These are phyloP conservation scores for Aspergillus biplanus DNA, from an alignment of 495 filamentous ascomycete species.

Conservation along the genomic window DNA sequence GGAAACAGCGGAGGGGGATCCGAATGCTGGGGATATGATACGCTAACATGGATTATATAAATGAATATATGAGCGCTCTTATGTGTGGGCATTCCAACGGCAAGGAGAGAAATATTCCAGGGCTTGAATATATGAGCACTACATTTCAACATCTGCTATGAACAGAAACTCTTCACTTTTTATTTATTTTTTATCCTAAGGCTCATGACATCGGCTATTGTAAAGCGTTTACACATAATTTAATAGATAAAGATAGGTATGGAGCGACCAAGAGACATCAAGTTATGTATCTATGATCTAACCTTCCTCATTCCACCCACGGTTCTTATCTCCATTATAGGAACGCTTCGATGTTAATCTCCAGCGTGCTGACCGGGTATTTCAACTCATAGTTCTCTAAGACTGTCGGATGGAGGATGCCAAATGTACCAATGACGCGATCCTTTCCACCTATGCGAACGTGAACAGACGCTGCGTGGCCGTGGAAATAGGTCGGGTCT, in stretches of 20 bases:
- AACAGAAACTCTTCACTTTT: constrained; percentile 6
- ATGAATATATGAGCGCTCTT: too few relatives aligned
- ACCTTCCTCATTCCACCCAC: constrained; percentile 2
- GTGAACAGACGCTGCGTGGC: constrained; percentile 84
- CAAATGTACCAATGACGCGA: constrained; percentile 79
- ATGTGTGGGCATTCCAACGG: too few relatives aligned
- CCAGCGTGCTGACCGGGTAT: constrained; percentile 93
- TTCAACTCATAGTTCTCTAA: constrained; percentile 91
- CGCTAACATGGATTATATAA: too few relatives aligned
- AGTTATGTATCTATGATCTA: constrained; percentile 15
- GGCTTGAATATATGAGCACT: not conserved
- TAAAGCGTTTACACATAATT: constrained; percentile 4
- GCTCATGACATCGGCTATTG: constrained; percentile 1
- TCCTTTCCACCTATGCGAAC: constrained; percentile 71
- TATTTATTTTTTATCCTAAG: constrained; percentile 12
- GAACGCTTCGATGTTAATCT: constrained; percentile 95
- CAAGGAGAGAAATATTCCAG: not conserved
- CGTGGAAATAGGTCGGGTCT: constrained; percentile 89
- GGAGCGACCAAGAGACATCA: constrained; percentile 10
- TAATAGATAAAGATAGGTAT: constrained; percentile 1
- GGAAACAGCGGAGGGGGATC: too few relatives aligned
- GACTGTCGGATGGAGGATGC: constrained; percentile 90
- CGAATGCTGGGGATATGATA: too few relatives aligned
- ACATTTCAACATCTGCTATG: not conserved
- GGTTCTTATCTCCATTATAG: constrained; percentile 52